Percentiles rank a stretch among this genome's conserved stretches.
Conservation (phyloP, 2,329 filamentous ascomycete species). For the Amylocarpus encephaloides region DNA sequence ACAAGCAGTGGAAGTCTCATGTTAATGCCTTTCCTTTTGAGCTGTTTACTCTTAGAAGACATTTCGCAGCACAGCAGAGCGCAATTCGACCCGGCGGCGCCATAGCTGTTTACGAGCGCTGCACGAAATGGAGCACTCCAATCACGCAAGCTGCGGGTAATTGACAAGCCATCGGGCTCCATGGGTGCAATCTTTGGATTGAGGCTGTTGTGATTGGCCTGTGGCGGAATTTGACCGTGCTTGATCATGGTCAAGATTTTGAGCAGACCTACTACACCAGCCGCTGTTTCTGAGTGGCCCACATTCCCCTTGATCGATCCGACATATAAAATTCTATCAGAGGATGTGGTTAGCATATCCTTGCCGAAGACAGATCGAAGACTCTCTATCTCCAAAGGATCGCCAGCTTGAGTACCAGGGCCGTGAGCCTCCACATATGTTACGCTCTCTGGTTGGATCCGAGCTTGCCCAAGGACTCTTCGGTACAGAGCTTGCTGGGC, state of each 20-base stretch:
- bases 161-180: too few species aligned
- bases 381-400: conserved; percentile 75
- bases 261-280: conserved; percentile 31
- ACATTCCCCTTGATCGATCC: conserved; percentile 33
- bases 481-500: conserved; percentile 70
- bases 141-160: too few species aligned
- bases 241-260: conserved; percentile 31
- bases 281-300: conserved; percentile 32
- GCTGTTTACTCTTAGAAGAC: too few species aligned
- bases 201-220: conserved; percentile 30
- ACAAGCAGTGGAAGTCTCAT: too few species aligned
- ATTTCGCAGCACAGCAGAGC: too few species aligned
- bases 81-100: too few species aligned
- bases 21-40: too few species aligned
- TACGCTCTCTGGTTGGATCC: conserved; percentile 69
- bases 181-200: conserved; percentile 32
- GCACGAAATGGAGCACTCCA: too few species aligned
- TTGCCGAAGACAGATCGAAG: conserved; percentile 61
- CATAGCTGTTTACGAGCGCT: too few species aligned
- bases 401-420: conserved; percentile 80
- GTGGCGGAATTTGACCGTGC: conserved; percentile 29
- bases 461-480: conserved; percentile 63
- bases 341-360: conserved; percentile 40
- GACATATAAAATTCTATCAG: conserved; percentile 44
- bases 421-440: conserved; percentile 87